Base-by-base conservation (phyloP, 192 early-diverging fungal genomes). In the Rhizophlyctis rosea region DNA sequence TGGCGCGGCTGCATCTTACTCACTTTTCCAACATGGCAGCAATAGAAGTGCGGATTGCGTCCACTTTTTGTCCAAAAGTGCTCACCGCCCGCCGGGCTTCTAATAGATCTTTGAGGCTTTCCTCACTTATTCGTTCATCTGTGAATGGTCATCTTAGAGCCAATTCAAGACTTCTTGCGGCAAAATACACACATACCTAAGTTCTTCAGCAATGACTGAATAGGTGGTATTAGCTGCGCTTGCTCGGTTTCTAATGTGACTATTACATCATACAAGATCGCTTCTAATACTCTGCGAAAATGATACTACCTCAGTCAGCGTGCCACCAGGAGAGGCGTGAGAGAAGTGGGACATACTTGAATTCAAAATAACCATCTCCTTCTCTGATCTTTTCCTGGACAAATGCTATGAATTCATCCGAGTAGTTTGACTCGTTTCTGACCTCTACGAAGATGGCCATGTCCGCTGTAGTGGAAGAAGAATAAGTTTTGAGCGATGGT, bases 381-480 rank as follows among this genome's bases (percentile, higher is more conserved):
- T 34, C n/a, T 50, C 78, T 75, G 50, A 95, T 68, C 32, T 86
- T 80, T 54, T 88, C 86, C 64, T 90, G 87, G 30, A 93, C 75
- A 63, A 93, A 91, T 47, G 89, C 83, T 34, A 93, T 79, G 59
- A 93, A 90, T 32, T 82, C 65, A 16, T 78, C 79, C 70, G 93
- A 88, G 60, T 90, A 68, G 31, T 70, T 32, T 0, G 61, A 47
- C 3, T 49, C 48, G 0, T 65, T 67, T 1, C 28, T 18, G 4
- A 59, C 23, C 11, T 89, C 85, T 47, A 91, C 88, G 16, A 95
- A 74, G 34, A 93, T 87, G 0, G 90, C 84, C 34, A 79, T 72
- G 69, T 91, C 88, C 25, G 87, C 76, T 76, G 54, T 13, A 68
- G 39, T 33, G 50, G 18, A 24, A 32, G 18, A 23, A 21, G 27